Percentiles rank a stretch among this genome's conserved stretches.
Evolutionary conservation across 495 filamentous ascomycete genomes (phyloP).

Genomic region (Penicillium verhagenii): DNA sequence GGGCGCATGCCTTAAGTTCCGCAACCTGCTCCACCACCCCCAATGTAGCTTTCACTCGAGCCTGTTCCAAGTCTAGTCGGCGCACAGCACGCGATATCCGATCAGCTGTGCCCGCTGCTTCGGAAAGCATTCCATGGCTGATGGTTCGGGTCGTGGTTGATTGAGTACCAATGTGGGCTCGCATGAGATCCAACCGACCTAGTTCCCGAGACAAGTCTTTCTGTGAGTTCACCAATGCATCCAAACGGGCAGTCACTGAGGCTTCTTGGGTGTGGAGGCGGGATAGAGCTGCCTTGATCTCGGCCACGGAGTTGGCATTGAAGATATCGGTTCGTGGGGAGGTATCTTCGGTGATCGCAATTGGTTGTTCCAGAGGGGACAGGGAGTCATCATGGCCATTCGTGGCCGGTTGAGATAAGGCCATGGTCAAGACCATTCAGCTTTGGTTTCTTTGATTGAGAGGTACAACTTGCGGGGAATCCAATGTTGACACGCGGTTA

Average conservation of each 20-base stretch:
- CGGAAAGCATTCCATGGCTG: constrained; percentile 82
- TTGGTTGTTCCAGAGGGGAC: constrained; percentile 6
- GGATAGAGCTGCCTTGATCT: constrained; percentile 73
- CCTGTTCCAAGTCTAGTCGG: constrained; percentile 83
- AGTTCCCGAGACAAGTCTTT: constrained; percentile 81
- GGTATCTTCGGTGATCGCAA: constrained; percentile 1
- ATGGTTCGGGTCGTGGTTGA: constrained; percentile 80
- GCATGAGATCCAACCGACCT: constrained; percentile 82
- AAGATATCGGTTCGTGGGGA: constrained; percentile 50
- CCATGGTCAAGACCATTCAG: constrained; percentile 17
- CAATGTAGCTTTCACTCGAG: constrained; percentile 82
- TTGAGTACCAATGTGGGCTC: constrained; percentile 84
- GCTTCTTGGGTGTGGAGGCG: constrained; percentile 74
- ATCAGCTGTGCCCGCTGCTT: constrained; percentile 79
- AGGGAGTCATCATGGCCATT: constrained; percentile 31
- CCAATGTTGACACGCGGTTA: constrained; percentile 20
- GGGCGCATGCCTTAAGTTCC: constrained; percentile 92
- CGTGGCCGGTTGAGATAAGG: constrained; percentile 9
- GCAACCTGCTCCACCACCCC: constrained; percentile 93
- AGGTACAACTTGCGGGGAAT: too few relatives aligned
- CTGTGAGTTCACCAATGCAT: constrained; percentile 72
- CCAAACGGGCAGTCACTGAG: constrained; percentile 69
- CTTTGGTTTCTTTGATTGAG: not conserved
- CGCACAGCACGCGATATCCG: constrained; percentile 84
- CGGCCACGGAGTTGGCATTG: constrained; percentile 68